These are phyloP conservation scores for Schizophyllum amplum DNA, from an alignment of 1,284 basidiomycete genomes.

Conservation along the genomic window DNA sequence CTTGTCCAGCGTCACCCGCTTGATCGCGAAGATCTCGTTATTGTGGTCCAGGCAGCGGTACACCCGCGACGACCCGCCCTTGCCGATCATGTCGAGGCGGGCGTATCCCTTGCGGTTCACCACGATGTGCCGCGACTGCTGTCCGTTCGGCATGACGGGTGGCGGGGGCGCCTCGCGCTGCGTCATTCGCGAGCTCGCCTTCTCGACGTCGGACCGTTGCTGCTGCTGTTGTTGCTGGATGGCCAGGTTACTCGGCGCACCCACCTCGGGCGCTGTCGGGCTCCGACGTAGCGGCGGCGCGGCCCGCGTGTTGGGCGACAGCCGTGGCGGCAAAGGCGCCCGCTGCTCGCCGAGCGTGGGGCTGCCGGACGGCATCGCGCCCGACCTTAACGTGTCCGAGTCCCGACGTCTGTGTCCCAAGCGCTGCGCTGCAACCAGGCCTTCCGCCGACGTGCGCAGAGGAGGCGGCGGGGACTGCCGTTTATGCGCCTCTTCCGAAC, in stretches of 20 bases:
- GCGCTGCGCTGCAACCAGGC: constrained; percentile 16
- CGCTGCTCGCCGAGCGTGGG: constrained; percentile 24
- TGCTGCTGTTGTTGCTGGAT: not conserved
- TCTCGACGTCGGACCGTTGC: not conserved
- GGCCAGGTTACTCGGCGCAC: constrained; percentile 28
- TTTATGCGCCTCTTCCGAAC: constrained; percentile 22
- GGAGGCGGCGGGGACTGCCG: constrained; percentile 52
- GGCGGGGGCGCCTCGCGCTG: constrained; percentile 16
- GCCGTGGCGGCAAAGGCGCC: constrained; percentile 8
- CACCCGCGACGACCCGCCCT: constrained; percentile 90
- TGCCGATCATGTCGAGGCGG: constrained; percentile 81
- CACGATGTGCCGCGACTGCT: constrained; percentile 25
- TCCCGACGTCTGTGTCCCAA: constrained; percentile 52
- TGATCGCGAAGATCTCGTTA: constrained; percentile 81
- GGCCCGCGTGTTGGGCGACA: constrained; percentile 12
- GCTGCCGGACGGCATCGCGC: constrained; percentile 22
- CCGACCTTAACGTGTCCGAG: constrained; percentile 62
- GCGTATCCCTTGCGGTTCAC: constrained; percentile 81
- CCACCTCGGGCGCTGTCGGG: constrained; percentile 56
- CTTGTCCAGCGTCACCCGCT: constrained; percentile 80
- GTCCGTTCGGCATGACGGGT: constrained; percentile 3
- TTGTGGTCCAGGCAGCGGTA: constrained; percentile 76
- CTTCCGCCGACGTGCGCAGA: constrained; percentile 25
- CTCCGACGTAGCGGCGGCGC: constrained; percentile 41
- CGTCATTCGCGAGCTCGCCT: constrained; percentile 13